These are phyloP conservation scores for Lyophyllum decastes DNA, from an alignment of 768 basidiomycete genomes.

Conservation along the genomic window DNA sequence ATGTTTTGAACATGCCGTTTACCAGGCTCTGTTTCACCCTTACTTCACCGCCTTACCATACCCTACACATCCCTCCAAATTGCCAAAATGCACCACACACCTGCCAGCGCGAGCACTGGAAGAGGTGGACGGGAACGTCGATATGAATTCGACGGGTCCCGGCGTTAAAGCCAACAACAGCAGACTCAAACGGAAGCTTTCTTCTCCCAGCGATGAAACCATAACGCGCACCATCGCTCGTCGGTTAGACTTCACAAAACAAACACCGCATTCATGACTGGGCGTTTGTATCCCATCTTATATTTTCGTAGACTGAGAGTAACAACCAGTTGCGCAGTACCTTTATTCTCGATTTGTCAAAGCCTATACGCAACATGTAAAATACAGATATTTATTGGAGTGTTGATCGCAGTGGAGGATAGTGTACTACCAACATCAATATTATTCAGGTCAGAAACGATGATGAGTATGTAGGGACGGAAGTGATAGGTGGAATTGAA, in stretches of 20 bases:
- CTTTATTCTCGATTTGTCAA: neutral
- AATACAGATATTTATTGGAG: conserved; percentile 14
- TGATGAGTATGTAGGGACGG: neutral
- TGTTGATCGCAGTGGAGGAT: neutral
- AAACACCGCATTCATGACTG: conserved; percentile 33
- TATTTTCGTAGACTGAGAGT: neutral
- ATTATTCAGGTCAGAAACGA: neutral
- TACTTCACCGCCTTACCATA: conserved; percentile 88
- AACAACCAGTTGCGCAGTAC: neutral
- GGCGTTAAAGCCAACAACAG: conserved; percentile 56
- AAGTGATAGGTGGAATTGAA: neutral
- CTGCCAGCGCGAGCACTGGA: conserved; percentile 59
- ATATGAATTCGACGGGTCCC: conserved; percentile 48
- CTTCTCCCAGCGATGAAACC: conserved; percentile 53
- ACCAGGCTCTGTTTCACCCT: conserved; percentile 79
- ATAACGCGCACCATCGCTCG: conserved; percentile 64
- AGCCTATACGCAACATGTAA: conserved; percentile 4
- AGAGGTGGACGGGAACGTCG: conserved; percentile 77
- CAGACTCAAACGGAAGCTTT: conserved; percentile 70
- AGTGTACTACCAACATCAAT: conserved; percentile 1
- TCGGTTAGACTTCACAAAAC: conserved; percentile 69
- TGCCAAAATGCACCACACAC: conserved; percentile 71
- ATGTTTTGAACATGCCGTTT: neutral
- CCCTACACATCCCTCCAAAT: conserved; percentile 84
- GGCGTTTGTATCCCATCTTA: neutral